phyloP scores from a whole-genome alignment of 495 filamentous ascomycete genomes.

The Aspergillus cavernicola region DNA sequence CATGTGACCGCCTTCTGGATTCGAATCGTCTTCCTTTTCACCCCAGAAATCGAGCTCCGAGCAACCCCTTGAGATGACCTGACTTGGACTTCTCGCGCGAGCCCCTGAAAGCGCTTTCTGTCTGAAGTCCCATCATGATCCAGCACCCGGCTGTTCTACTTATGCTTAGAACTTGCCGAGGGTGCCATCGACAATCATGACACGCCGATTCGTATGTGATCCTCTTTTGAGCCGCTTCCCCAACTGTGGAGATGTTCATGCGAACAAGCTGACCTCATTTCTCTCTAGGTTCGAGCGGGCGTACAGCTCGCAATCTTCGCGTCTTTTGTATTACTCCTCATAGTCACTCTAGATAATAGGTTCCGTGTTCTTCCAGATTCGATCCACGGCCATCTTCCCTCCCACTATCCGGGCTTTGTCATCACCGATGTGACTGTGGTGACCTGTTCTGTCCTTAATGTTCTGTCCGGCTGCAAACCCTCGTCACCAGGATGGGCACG shows the following conservation, averaged over 20 bases:
- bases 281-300: constrained; percentile 65
- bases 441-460: constrained; percentile 69
- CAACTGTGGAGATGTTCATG: not conserved
- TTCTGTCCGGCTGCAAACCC: constrained; percentile 75
- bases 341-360: constrained; percentile 76
- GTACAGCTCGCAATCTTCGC: constrained; percentile 71
- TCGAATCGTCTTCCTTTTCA: not conserved
- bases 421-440: constrained; percentile 88
- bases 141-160: constrained; percentile 19
- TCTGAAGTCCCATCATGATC: constrained; percentile 21
- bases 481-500: constrained; percentile 74
- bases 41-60: constrained; percentile 6
- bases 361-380: constrained; percentile 78
- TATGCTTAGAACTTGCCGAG: constrained; percentile 33
- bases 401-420: constrained; percentile 73
- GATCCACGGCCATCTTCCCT: constrained; percentile 77
- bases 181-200: constrained; percentile 35
- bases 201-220: constrained; percentile 43
- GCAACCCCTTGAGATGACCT: constrained; percentile 28
- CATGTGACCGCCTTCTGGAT: constrained; percentile 13
- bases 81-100: constrained; percentile 29
- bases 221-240: constrained; percentile 2
- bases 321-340: constrained; percentile 59
- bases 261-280: constrained; percentile 7
- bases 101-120: constrained; percentile 13